Evolutionary conservation across 2,329 filamentous ascomycete species (phyloP), one percentile per base, ranked within the genome.

Genomic region (Colletotrichum sp.): DNA sequence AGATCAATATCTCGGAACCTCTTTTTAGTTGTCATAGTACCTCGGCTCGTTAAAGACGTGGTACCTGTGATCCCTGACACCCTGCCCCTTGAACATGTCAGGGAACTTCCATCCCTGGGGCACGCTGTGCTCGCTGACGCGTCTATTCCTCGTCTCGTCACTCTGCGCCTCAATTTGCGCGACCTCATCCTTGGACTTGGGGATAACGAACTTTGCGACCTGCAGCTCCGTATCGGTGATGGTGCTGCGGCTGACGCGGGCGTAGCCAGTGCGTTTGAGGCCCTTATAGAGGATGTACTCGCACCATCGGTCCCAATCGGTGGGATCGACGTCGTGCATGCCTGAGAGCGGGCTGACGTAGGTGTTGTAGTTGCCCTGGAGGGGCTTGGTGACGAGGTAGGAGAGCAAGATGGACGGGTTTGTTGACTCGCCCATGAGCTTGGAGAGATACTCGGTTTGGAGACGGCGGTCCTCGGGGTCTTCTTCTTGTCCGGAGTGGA

Each of bases 141-240:
- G 86, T 28, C 83, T 84, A 73, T 92, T 87, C 26, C 94, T 89
- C 78, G 92, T 87, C 73, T 95, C 89, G 8, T 83, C 81, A 3
- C 86, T 81, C 48, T 87, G 81, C 0, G 82, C 82, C 77, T 88
- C 86, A 1, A 89, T 80, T 68, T 82, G 80, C 26, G 79, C 83
- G 68, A 89, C 88, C 73, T 93, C 91, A 18, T 91, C 90, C 64
- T 93, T 90, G 1, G 90, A 89, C 80, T 92, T 89, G 3, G 95
- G 96, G 60, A 99, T 91, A 39, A 96, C 91, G 85, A 99, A 99
- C 85, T 99, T 99, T 80, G 95, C 97, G 36, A 98, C 95, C 89
- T 99, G 97, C 71, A 99, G 89, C 86, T 99, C 97, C 3, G 97
- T 99, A 83, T 99, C 97, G 15, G 97, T 99, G 80, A 99, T 99